Evolutionary conservation across 495 filamentous ascomycete species (phyloP).

Genomic region (Neurospora sp.): DNA sequence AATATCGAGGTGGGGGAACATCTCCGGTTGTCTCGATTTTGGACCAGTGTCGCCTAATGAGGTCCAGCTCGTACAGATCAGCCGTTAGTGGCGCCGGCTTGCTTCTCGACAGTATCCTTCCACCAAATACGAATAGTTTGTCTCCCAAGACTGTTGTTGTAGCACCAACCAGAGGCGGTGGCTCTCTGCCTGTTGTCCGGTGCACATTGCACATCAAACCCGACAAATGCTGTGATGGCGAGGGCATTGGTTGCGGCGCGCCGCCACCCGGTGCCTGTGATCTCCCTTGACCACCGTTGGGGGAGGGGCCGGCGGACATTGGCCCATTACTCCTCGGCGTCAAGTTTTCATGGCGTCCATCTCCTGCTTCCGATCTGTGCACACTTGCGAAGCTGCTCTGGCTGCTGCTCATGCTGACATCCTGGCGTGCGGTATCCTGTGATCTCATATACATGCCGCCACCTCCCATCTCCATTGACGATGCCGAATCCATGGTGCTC

Average conservation of each 20-base stretch:
- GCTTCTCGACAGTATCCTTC: conserved; percentile 72
- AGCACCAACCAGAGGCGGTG: conserved; percentile 82
- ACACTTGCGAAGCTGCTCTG: conserved; percentile 43
- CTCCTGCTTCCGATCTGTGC: conserved; percentile 30
- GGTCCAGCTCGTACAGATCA: conserved; percentile 85
- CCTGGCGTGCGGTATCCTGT: conserved; percentile 11
- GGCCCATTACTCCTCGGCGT: conserved; percentile 42
- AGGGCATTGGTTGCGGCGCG: conserved; percentile 30
- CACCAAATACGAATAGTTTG: conserved; percentile 92
- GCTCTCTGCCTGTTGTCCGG: conserved; percentile 79
- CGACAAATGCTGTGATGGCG: conserved; percentile 54
- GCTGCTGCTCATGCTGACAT: conserved; percentile 39
- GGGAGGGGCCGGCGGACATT: conserved; percentile 39
- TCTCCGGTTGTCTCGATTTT: conserved; percentile 79
- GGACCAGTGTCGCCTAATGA: conserved; percentile 85
- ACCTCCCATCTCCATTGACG: conserved; percentile 31
- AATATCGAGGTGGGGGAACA: conserved; percentile 83
- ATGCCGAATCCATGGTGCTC: conserved; percentile 52
- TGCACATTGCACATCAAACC: conserved; percentile 92
- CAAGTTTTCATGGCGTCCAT: conserved; percentile 35
- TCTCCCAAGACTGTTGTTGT: conserved; percentile 92
- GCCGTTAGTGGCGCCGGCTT: conserved; percentile 70
- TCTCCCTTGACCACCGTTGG: conserved; percentile 24
- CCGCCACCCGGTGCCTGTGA: conserved; percentile 41
- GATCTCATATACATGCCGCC: conserved; percentile 19